Percentiles rank a stretch among this genome's conserved stretches.
These are phyloP conservation scores for Euclidium syriacum DNA, from an alignment of 345 rosid species.

Conservation along the genomic window DNA sequence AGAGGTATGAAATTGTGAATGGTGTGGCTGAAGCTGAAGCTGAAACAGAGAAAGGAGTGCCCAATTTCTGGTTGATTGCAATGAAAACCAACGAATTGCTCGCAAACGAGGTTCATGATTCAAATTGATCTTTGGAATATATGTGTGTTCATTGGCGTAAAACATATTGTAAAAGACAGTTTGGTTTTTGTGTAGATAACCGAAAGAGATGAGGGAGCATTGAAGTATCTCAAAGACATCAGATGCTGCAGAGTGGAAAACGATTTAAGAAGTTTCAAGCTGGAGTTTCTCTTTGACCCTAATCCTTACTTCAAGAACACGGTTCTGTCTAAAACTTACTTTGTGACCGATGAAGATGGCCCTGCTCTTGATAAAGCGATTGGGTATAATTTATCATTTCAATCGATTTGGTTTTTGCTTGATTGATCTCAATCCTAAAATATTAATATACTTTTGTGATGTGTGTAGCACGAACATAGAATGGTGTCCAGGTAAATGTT, in stretches of 20 bases:
- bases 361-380: slow-evolving; percentile 86
- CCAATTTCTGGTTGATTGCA: slow-evolving; percentile 85
- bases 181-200: slow-evolving; percentile 41
- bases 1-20: slow-evolving; percentile 35
- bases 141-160: neutral
- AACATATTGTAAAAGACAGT: neutral
- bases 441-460: no score
- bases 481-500: slow-evolving; percentile 89
- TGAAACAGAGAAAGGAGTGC: slow-evolving; percentile 62
- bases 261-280: slow-evolving; percentile 84
- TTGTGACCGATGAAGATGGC: slow-evolving; percentile 73
- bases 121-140: neutral
- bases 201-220: slow-evolving; percentile 86
- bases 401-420: neutral
- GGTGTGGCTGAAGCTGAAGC: slow-evolving; percentile 22
- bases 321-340: slow-evolving; percentile 77
- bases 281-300: slow-evolving; percentile 79
- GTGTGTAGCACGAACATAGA: slow-evolving; percentile 67
- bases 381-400: slow-evolving; percentile 33
- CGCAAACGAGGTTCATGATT: slow-evolving; percentile 46
- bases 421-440: neutral
- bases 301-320: slow-evolving; percentile 83
- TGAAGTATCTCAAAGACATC: slow-evolving; percentile 76
- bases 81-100: slow-evolving; percentile 92
- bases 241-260: slow-evolving; percentile 60